Base-by-base conservation (phyloP, 1,284 basidiomycete species). In the Phylloboletellus chloephorus region DNA sequence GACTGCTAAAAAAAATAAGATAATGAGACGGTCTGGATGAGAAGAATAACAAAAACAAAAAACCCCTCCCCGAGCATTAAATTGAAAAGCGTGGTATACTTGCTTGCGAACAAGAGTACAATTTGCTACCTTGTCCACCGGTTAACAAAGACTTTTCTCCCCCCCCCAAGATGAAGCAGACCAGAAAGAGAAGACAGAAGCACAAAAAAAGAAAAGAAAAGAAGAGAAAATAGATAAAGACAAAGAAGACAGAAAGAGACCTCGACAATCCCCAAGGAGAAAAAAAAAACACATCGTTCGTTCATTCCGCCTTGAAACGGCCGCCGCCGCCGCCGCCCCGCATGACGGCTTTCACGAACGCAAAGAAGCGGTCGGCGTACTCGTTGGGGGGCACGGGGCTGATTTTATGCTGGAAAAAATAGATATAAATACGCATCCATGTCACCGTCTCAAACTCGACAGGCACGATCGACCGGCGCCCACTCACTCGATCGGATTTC, bases 311-410 rank as follows among this genome's bases (percentile, higher is more conserved):
- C 55, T 79, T 79, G 66, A 88, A 88, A 46, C 68, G 69, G 46
- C 67, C 67, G 10, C 73, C 79, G 10, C 82, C 82, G 41, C 77
- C 87, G 2, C 88, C 88, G 23, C 84, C 83, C 7, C 85, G 79
- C 82, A 94, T 90, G 54, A 90, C 78, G 9, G 86, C 85, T 58
- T 81, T 78, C 73, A 96, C 80, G 61, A 96, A 96, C 31, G 76
- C 58, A 57, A 93, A 78, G 72, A 97, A 96, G 26, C 93, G 79
- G 28, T 87, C 78, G 2, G 79, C 85, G 57, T 97, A 97, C 50
- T 92, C 84, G 10, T 66, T 55, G 0, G 93, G 89, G 4, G 86
- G 82, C 1, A 96, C 88, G 7, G 93, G 90, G 46, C 89, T 94
- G 53, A 97, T 96, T 59, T 89, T 93, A 56, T 92, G 88, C 89